Percentiles rank a stretch among this genome's conserved stretches.
Conservation (phyloP, 495 filamentous ascomycete species). For the Sporormia fimetaria region DNA sequence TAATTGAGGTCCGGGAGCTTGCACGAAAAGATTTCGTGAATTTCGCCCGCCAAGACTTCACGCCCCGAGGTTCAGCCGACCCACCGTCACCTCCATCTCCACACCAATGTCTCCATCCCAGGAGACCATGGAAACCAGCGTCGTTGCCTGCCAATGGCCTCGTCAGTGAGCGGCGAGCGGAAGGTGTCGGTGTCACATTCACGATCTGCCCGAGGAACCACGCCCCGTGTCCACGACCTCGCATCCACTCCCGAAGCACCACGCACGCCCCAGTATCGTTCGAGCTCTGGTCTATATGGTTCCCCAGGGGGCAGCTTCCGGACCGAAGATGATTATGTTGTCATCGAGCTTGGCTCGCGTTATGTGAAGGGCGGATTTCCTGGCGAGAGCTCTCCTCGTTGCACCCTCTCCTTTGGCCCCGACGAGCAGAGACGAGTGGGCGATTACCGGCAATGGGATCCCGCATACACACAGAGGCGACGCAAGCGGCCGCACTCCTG, state of each 20-base stretch:
- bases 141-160: constrained; percentile 1
- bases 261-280: constrained; percentile 48
- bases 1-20: too few species aligned
- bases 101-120: too few species aligned
- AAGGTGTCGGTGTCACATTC: constrained; percentile 12
- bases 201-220: constrained; percentile 10
- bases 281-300: constrained; percentile 51
- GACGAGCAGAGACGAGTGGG: constrained; percentile 67
- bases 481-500: constrained; percentile 35
- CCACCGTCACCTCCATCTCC: too few species aligned
- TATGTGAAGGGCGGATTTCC: constrained; percentile 76
- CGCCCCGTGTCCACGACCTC: constrained; percentile 21
- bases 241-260: constrained; percentile 32
- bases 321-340: constrained; percentile 66
- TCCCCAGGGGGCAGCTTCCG: constrained; percentile 62
- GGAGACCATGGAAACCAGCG: too few species aligned
- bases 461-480: constrained; percentile 40
- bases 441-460: constrained; percentile 64
- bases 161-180: constrained; percentile 13
- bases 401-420: constrained; percentile 57
- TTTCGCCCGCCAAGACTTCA: too few species aligned
- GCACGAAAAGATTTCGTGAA: too few species aligned
- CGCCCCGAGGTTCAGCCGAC: too few species aligned
- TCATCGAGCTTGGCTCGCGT: constrained; percentile 73
- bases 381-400: constrained; percentile 64